Evolutionary conservation across 1,284 basidiomycete species (phyloP).

Genomic region (Fomitopsis betulina): DNA sequence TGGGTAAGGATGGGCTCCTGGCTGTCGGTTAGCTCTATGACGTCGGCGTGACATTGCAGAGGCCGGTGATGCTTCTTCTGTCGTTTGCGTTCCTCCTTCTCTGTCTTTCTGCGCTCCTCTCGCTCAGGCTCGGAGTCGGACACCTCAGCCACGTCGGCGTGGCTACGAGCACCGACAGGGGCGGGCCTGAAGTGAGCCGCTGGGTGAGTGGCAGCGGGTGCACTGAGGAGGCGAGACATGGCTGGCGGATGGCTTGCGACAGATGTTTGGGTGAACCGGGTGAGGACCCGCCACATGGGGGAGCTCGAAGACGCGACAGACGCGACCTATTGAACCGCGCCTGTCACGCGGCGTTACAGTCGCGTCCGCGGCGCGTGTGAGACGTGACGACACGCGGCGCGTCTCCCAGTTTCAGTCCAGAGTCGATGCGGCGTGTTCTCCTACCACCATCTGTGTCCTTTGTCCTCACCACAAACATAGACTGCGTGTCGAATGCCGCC

Average conservation of each 20-base stretch:
- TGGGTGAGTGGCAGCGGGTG: not conserved
- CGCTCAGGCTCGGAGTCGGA: slow-evolving; percentile 68
- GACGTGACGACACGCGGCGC: not conserved
- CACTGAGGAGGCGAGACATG: not conserved
- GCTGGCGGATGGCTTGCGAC: too few species aligned
- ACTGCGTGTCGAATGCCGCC: not conserved
- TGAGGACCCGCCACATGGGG: slow-evolving; percentile 3
- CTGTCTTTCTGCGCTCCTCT: slow-evolving; percentile 35
- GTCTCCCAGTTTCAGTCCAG: not conserved
- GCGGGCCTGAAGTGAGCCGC: not conserved
- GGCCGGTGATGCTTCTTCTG: slow-evolving; percentile 1
- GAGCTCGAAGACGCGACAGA: not conserved
- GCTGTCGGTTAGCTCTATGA: slow-evolving; percentile 22
- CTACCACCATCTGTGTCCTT: not conserved
- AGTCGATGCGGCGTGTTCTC: not conserved
- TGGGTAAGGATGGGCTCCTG: slow-evolving; percentile 4
- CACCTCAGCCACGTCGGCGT: not conserved
- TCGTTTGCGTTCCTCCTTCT: slow-evolving; percentile 15
- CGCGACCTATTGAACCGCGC: slow-evolving; percentile 1
- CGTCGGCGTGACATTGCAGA: slow-evolving; percentile 1
- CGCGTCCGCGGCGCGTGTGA: not conserved
- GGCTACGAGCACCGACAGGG: not conserved
- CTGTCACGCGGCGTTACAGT: not conserved
- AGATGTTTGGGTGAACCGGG: not conserved
- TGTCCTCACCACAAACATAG: not conserved